Percentiles rank a stretch among this genome's conserved stretches.
Evolutionary conservation across 106 monocot genomes (phyloP).

Genomic region (Dendrobium catenatum): DNA sequence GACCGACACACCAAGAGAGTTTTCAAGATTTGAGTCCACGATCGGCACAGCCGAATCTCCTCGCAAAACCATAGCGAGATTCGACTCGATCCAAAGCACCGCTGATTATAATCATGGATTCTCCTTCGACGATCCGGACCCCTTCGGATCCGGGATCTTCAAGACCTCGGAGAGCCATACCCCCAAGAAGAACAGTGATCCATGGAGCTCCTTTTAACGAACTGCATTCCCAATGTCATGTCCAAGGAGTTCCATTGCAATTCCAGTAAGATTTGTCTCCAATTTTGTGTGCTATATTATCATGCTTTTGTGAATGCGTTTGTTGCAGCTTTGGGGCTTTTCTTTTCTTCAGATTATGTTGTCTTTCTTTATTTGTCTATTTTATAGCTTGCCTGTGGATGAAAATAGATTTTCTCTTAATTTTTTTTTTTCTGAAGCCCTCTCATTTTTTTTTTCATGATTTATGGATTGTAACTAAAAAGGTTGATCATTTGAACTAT

Average conservation of each 20-base stretch:
- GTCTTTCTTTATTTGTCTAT: background rate
- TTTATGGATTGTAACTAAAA: background rate
- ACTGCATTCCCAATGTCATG: background rate
- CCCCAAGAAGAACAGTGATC: slow-evolving; percentile 36
- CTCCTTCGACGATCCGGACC: slow-evolving; percentile 72
- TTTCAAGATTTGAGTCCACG: slow-evolving; percentile 63
- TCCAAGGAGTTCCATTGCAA: background rate
- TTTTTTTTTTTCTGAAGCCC: background rate
- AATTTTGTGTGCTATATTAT: background rate
- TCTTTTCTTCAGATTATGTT: background rate
- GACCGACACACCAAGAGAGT: background rate
- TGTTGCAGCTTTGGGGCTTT: background rate
- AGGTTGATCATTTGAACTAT: background rate
- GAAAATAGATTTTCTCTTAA: background rate
- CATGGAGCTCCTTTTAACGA: slow-evolving; percentile 47
- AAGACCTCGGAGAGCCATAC: slow-evolving; percentile 42
- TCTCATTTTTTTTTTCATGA: background rate
- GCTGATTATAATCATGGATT: slow-evolving; percentile 28
- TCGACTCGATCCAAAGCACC: slow-evolving; percentile 33
- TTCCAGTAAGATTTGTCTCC: background rate
- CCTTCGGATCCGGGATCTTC: slow-evolving; percentile 81
- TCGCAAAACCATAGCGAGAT: slow-evolving; percentile 21
- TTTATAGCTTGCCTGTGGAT: background rate
- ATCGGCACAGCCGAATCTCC: slow-evolving; percentile 24
- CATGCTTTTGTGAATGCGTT: background rate